Evolutionary conservation across 176 grass and related monocot species (phyloP).

Genomic region (Olyra latifolia): DNA sequence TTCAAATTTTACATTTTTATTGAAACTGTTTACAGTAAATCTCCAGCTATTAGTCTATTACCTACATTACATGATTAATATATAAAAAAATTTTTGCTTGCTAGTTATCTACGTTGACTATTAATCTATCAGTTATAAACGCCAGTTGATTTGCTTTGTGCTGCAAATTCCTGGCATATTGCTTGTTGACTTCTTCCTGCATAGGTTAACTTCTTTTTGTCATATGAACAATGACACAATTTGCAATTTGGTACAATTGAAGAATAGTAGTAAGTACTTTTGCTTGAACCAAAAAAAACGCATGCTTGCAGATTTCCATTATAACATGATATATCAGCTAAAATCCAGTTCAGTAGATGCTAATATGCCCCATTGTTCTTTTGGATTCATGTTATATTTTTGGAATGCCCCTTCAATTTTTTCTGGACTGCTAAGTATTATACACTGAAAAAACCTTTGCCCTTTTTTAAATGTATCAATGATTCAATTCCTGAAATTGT

Average conservation of each 20-base stretch:
- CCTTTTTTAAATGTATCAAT: not conserved
- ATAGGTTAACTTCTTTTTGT: not conserved
- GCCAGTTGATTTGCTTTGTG: not conserved
- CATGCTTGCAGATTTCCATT: not conserved
- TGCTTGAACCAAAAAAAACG: not conserved
- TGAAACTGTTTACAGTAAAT: not conserved
- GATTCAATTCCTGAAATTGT: not conserved
- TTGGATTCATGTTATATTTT: not conserved
- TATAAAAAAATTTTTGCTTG: not conserved
- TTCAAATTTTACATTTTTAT: not conserved
- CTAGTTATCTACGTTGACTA: not conserved
- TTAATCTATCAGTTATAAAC: not conserved
- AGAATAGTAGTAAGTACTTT: not conserved
- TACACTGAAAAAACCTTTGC: not conserved
- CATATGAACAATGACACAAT: not conserved
- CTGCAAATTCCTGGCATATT: not conserved
- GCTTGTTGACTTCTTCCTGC: not conserved
- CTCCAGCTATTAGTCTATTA: not conserved
- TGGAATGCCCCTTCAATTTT: not conserved
- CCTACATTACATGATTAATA: not conserved
- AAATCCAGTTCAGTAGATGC: not conserved
- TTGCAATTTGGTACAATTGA: not conserved
- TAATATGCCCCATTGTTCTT: not conserved
- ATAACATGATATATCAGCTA: not conserved
- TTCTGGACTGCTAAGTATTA: not conserved